These are phyloP conservation scores for Pleurotus ostreatus DNA, from an alignment of 768 basidiomycete genomes.

Conservation along the genomic window DNA sequence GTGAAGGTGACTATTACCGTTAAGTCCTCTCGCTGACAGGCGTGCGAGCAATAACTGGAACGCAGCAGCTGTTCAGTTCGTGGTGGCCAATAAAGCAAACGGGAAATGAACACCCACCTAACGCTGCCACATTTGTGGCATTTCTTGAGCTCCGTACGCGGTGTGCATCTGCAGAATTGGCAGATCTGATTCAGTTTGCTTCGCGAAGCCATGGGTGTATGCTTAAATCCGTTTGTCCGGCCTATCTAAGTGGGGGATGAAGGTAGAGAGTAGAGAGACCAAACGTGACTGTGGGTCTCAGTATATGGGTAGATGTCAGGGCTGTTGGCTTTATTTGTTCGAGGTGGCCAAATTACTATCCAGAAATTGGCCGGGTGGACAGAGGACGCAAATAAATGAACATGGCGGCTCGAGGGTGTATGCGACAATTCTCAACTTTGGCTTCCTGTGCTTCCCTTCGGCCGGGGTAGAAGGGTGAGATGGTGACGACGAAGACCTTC, in stretches of 20 bases:
- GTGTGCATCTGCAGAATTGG: background rate
- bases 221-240: background rate
- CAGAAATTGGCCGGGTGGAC: too few species aligned
- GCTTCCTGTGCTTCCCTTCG: too few species aligned
- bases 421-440: too few species aligned
- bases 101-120: background rate
- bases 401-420: too few species aligned
- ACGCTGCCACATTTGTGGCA: slow-evolving; percentile 2
- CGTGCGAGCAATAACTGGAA: background rate
- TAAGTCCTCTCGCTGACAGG: slow-evolving; percentile 6
- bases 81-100: background rate
- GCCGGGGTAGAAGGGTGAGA: too few species aligned
- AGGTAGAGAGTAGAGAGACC: background rate
- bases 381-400: too few species aligned
- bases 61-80: background rate
- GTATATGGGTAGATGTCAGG: too few species aligned
- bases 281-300: background rate
- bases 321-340: background rate
- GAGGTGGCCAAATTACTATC: background rate
- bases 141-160: background rate
- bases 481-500: too few species aligned
- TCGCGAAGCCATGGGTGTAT: background rate
- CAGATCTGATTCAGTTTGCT: background rate
- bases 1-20: background rate
- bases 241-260: background rate